phyloP scores from a whole-genome alignment of 306 rosid species.

The Lathyrus oleraceus region DNA sequence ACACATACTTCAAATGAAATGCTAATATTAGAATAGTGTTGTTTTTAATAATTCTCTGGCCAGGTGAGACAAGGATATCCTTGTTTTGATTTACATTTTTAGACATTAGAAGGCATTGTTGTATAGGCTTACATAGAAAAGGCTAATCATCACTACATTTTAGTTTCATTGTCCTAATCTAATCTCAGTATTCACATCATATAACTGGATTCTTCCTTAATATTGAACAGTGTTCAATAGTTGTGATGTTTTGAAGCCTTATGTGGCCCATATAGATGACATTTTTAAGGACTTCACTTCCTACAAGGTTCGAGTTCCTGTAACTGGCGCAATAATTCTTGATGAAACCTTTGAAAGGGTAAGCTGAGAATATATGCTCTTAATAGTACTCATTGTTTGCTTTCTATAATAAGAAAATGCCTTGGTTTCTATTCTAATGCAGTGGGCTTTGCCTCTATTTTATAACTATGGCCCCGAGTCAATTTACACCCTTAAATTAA shows the following conservation, averaged over 20 bases:
- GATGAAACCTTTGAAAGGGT: conserved; percentile 98
- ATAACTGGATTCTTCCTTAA: conserved; percentile 50
- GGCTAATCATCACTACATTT: not conserved
- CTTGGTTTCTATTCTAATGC: not conserved
- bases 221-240: conserved; percentile 73
- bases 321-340: conserved; percentile 94
- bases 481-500: conserved; percentile 20
- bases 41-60: not conserved
- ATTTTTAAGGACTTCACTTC: conserved; percentile 97
- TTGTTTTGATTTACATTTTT: conserved; percentile 6
- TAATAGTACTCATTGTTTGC: not conserved
- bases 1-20: not conserved
- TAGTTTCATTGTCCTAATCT: not conserved
- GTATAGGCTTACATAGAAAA: not conserved
- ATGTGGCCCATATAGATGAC: conserved; percentile 91
- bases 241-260: conserved; percentile 94
- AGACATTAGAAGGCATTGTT: not conserved
- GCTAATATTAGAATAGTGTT: not conserved
- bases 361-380: conserved; percentile 37
- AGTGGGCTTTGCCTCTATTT: not conserved
- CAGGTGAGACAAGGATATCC: not conserved
- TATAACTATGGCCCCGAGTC: conserved; percentile 10
- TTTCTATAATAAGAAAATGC: not conserved
- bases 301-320: conserved; percentile 96
- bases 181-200: conserved; percentile 3